Percentiles rank a stretch among this genome's conserved stretches.
phyloP scores from a whole-genome alignment of 768 basidiomycete genomes.

The Russula sp. region DNA sequence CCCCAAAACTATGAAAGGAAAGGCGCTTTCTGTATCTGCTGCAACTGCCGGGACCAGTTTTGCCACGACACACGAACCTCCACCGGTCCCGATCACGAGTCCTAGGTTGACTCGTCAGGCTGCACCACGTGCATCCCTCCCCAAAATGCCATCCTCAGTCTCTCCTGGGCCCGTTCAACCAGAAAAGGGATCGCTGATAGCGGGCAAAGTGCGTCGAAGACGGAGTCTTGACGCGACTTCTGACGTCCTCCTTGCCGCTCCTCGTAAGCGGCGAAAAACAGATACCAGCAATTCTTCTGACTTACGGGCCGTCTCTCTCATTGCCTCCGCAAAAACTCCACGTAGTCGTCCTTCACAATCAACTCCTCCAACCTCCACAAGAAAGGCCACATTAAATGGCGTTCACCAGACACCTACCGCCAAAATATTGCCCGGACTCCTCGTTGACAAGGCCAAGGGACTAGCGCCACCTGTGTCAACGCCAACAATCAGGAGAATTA shows the following conservation, averaged over 20 bases:
- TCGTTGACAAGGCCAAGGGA: background rate
- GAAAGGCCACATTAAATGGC: constrained; percentile 7
- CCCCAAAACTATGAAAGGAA: constrained; percentile 13
- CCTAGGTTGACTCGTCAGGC: constrained; percentile 4
- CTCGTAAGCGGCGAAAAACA: constrained; percentile 22
- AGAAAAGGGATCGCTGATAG: background rate
- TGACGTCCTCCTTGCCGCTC: constrained; percentile 2
- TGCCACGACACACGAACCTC: background rate
- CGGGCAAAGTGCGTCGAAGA: constrained; percentile 4
- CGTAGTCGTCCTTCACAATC: background rate
- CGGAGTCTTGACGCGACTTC: constrained; percentile 6
- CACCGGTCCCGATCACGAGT: background rate
- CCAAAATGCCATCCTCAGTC: background rate
- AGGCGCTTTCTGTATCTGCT: background rate
- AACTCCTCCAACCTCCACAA: background rate
- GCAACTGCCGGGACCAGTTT: background rate
- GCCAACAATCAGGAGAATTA: constrained; percentile 53
- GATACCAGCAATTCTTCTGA: background rate
- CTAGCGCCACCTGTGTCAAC: constrained; percentile 17
- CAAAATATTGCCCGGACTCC: background rate
- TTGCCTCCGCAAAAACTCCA: background rate
- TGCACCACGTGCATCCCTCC: background rate
- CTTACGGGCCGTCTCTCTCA: background rate
- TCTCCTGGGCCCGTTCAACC: constrained; percentile 6
- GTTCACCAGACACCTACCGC: background rate